Evolutionary conservation across 1,139 yeast genomes (phyloP).

Genomic region (Suhomyces coccinellae): DNA sequence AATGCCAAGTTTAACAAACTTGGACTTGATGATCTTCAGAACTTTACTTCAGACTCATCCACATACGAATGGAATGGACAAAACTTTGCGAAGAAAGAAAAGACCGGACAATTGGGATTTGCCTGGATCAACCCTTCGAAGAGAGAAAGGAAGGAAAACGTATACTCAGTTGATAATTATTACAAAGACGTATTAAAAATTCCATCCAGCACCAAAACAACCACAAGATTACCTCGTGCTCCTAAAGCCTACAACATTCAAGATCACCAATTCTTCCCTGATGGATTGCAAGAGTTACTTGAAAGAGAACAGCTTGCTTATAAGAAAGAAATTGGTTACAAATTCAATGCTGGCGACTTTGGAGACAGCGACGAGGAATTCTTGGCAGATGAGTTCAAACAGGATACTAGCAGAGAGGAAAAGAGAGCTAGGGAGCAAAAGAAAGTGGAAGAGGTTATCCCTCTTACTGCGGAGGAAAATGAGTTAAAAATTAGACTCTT

Average conservation of each 20-base stretch:
- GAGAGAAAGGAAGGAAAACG: constrained; percentile 86
- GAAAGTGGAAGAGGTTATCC: constrained; percentile 66
- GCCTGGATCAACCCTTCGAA: constrained; percentile 87
- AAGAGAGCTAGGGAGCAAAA: constrained; percentile 56
- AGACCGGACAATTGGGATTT: constrained; percentile 47
- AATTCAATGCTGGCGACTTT: constrained; percentile 57
- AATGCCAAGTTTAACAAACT: constrained; percentile 73
- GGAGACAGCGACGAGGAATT: constrained; percentile 59
- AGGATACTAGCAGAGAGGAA: constrained; percentile 41
- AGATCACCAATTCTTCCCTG: constrained; percentile 88
- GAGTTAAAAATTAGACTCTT: constrained; percentile 60
- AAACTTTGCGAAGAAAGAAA: constrained; percentile 71
- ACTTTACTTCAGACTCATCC: constrained; percentile 81
- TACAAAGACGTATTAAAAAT: constrained; percentile 73
- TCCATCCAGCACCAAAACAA: constrained; percentile 18
- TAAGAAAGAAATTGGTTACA: constrained; percentile 71
- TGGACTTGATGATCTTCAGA: constrained; percentile 90
- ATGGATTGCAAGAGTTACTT: constrained; percentile 60
- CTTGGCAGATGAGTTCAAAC: constrained; percentile 49
- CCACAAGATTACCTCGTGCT: constrained; percentile 48
- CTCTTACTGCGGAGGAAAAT: constrained; percentile 76
- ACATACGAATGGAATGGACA: constrained; percentile 98
- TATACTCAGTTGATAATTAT: constrained; percentile 83
- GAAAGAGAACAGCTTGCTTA: constrained; percentile 78
- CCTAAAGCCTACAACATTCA: constrained; percentile 74